Percentiles rank a stretch among this genome's conserved stretches.
Evolutionary conservation across 192 early-diverging fungal genomes (phyloP).

Genomic region (Gaertneriomyces sp.): DNA sequence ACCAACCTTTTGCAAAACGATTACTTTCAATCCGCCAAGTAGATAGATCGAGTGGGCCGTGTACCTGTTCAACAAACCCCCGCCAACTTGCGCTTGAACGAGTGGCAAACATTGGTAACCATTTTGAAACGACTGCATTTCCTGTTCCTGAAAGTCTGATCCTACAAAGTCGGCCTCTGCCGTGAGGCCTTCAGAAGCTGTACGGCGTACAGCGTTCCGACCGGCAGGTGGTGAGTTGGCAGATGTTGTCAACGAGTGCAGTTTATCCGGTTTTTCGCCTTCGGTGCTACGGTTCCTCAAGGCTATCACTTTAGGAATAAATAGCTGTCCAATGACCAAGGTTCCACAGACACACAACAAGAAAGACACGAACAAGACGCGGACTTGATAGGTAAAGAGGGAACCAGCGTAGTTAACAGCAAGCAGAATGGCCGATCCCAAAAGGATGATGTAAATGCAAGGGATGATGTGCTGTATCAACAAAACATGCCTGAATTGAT

Average conservation of each 20-base stretch:
- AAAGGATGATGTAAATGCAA: slow-evolving; percentile 9
- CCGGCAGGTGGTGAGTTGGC: neutral
- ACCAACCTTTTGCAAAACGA: neutral
- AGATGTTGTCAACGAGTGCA: neutral
- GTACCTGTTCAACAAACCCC: neutral
- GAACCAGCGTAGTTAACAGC: slow-evolving; percentile 6
- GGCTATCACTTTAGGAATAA: slow-evolving; percentile 15
- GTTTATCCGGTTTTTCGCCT: neutral
- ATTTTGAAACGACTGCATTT: neutral
- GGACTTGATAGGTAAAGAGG: slow-evolving; percentile 7
- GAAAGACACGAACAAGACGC: slow-evolving; percentile 6
- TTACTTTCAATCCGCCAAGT: neutral
- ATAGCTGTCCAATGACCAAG: slow-evolving; percentile 7
- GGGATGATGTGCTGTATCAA: slow-evolving; percentile 12
- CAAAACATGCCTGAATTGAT: neutral
- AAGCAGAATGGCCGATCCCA: slow-evolving; percentile 3
- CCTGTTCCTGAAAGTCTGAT: neutral
- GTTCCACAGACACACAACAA: neutral
- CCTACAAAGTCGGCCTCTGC: neutral
- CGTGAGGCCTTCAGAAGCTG: neutral
- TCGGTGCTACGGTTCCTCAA: neutral
- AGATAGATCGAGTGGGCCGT: neutral
- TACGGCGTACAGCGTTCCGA: neutral
- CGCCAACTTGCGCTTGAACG: neutral
- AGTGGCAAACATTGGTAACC: neutral